phyloP scores from a whole-genome alignment of 495 filamentous ascomycete genomes.

The Talaromyces liani region DNA sequence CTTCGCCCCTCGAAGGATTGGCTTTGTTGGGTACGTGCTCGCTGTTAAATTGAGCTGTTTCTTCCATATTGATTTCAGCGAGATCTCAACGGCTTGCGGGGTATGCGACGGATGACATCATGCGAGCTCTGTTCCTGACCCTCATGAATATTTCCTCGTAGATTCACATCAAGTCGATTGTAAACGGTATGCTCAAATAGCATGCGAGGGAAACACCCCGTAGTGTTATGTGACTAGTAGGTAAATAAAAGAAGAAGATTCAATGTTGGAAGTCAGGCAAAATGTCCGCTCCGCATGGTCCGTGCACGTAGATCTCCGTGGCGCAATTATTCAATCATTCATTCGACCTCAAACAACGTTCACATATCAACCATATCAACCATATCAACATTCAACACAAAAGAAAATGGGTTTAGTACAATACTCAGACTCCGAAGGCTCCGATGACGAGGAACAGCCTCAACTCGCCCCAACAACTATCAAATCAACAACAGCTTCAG shows the following conservation, averaged over 20 bases:
- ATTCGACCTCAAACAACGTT: neutral
- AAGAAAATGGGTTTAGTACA: conserved; percentile 63
- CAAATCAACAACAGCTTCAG: conserved; percentile 15
- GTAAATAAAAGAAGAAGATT: neutral
- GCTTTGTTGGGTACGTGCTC: neutral
- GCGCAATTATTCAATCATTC: neutral
- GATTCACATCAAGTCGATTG: neutral
- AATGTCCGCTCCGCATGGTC: conserved; percentile 8
- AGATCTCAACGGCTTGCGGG: neutral
- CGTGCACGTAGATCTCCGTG: neutral
- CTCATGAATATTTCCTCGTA: neutral
- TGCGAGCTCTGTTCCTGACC: neutral
- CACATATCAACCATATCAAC: neutral
- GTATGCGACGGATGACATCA: conserved; percentile 3
- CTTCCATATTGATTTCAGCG: neutral
- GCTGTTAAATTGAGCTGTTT: neutral
- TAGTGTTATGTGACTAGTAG: neutral
- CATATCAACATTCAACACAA: conserved; percentile 7
- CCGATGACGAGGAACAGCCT: conserved; percentile 47
- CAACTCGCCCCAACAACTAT: conserved; percentile 4
- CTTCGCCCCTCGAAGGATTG: neutral
- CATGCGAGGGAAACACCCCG: neutral
- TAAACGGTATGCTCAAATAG: neutral
- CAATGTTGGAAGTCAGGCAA: neutral
- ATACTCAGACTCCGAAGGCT: conserved; percentile 80